Conservation (phyloP, 73 alveolate genomes). For the Symbiodinium pilosum region DNA sequence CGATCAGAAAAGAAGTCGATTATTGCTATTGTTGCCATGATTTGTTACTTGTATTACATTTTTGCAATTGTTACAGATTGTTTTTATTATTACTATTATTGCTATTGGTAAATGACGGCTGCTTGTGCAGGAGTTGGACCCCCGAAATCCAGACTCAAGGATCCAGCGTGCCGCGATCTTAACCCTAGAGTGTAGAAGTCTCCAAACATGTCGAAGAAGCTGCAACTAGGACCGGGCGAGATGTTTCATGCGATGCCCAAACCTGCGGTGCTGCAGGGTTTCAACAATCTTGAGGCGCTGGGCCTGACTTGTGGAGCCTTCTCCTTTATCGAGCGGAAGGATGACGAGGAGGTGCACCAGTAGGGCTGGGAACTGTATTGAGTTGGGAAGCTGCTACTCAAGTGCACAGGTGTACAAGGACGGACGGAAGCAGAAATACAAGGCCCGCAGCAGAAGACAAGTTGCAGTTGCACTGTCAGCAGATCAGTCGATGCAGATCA, state of each 20-base stretch:
- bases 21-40: neutral
- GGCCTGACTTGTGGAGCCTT: conserved; percentile 80
- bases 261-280: neutral
- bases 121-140: conserved; percentile 37
- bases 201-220: too few species aligned
- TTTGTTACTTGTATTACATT: too few species aligned
- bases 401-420: conserved; percentile 86
- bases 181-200: too few species aligned
- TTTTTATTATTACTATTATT: too few species aligned
- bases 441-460: neutral
- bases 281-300: neutral
- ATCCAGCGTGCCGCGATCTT: conserved; percentile 31
- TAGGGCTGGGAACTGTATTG: too few species aligned
- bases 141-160: conserved; percentile 83
- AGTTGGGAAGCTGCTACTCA: too few species aligned
- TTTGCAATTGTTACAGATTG: too few species aligned
- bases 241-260: neutral
- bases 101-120: too few species aligned
- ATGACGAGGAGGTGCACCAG: conserved; percentile 40
- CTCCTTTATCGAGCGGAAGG: conserved; percentile 79
- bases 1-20: neutral
- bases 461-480: neutral
- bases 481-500: neutral
- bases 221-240: too few species aligned
- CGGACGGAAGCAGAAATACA: conserved; percentile 44